phyloP scores from a whole-genome alignment of 495 filamentous ascomycete genomes.

The Astrocystis sublimbata region DNA sequence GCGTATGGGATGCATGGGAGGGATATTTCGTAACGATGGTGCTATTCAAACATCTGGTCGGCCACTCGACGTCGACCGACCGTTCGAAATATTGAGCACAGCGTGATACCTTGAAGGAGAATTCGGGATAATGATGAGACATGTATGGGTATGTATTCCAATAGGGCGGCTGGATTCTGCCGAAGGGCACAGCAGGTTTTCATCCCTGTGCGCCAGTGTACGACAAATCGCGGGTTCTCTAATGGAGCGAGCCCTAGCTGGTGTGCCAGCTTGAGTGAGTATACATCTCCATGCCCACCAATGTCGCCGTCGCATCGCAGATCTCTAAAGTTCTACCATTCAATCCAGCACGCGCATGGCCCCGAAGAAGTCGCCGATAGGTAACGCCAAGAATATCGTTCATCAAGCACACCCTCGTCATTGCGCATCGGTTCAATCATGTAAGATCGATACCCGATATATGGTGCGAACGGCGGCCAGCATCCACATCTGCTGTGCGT shows the following conservation, averaged over 20 bases:
- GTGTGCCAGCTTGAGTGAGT: background rate
- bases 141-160: conserved; percentile 10
- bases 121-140: conserved; percentile 17
- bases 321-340: conserved; percentile 2
- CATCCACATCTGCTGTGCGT: background rate
- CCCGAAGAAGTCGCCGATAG: background rate
- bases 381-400: background rate
- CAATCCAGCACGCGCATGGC: conserved; percentile 2
- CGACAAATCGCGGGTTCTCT: conserved; percentile 6
- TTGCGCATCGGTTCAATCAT: background rate
- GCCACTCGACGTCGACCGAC: background rate
- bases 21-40: background rate
- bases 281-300: conserved; percentile 1
- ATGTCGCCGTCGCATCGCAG: conserved; percentile 12
- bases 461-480: background rate
- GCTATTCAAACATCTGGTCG: conserved; percentile 2
- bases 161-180: conserved; percentile 17
- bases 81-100: background rate
- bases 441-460: conserved; percentile 10
- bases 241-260: conserved; percentile 2
- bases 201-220: background rate
- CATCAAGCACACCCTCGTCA: background rate
- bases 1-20: background rate
- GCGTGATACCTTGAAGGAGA: conserved; percentile 9
- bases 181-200: conserved; percentile 9